Evolutionary conservation across 1,139 yeast genomes (phyloP).

Genomic region (Saccharomyces hybrid): DNA sequence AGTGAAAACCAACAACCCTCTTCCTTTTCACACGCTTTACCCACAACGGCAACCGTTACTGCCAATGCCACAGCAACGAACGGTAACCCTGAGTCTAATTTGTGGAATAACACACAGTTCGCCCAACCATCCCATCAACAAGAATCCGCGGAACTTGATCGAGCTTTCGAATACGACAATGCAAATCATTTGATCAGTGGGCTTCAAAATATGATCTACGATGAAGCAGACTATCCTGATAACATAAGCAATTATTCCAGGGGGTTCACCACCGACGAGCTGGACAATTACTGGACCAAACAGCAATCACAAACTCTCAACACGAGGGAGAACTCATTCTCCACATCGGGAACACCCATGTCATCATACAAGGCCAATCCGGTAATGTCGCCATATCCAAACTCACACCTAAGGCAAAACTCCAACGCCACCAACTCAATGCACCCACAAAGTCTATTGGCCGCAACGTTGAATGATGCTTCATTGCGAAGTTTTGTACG

Average conservation of each 20-base stretch:
- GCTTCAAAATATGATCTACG: conserved; percentile 29
- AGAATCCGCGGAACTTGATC: conserved; percentile 10
- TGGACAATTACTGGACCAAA: conserved; percentile 29
- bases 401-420: conserved; percentile 1
- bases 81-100: not conserved
- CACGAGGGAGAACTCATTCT: not conserved
- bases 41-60: conserved; percentile 10
- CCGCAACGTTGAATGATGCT: conserved; percentile 14
- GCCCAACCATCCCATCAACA: not conserved
- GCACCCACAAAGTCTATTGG: conserved; percentile 16
- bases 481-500: conserved; percentile 3
- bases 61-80: conserved; percentile 6
- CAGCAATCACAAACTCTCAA: conserved; percentile 6
- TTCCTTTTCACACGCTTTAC: conserved; percentile 5
- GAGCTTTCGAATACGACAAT: conserved; percentile 26
- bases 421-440: conserved; percentile 3
- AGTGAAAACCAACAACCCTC: not conserved
- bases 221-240: conserved; percentile 27
- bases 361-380: conserved; percentile 1
- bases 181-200: conserved; percentile 29
- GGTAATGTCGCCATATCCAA: conserved; percentile 2
- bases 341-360: not conserved
- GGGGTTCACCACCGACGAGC: conserved; percentile 29
- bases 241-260: conserved; percentile 27
- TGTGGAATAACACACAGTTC: not conserved